Conservation (phyloP, 306 rosid genomes). For the Alnus glutinosa region DNA sequence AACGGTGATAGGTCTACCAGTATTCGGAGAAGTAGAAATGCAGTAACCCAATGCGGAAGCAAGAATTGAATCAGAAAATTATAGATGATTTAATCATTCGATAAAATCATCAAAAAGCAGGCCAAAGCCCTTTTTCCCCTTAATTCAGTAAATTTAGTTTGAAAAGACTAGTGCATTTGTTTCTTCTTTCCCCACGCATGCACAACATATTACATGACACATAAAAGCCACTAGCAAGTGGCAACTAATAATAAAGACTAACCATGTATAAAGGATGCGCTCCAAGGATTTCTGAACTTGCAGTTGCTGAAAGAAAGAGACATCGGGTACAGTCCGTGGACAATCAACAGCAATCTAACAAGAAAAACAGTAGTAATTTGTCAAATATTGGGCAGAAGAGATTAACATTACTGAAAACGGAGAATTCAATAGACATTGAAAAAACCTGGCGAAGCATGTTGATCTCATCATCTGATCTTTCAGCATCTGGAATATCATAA, state of each 20-base stretch:
- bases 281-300: constrained; percentile 94
- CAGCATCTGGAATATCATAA: constrained; percentile 83
- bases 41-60: background rate
- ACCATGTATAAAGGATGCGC: constrained; percentile 93
- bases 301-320: constrained; percentile 76
- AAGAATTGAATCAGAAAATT: constrained; percentile 8
- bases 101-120: constrained; percentile 1
- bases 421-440: constrained; percentile 12
- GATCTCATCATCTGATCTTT: constrained; percentile 93
- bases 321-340: constrained; percentile 97
- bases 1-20: background rate
- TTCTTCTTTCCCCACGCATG: constrained; percentile 5
- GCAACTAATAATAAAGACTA: constrained; percentile 23
- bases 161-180: background rate
- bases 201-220: background rate
- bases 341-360: constrained; percentile 87
- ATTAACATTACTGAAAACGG: constrained; percentile 16
- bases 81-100: constrained; percentile 14
- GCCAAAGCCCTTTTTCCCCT: constrained; percentile 6
- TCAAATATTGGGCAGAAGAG: constrained; percentile 26
- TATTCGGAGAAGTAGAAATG: constrained; percentile 3
- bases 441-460: constrained; percentile 97
- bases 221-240: constrained; percentile 1
- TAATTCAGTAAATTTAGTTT: background rate
- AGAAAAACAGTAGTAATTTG: constrained; percentile 1